Evolutionary conservation across 306 rosid genomes (phyloP), one percentile per base, ranked within the genome.

Genomic region (Glycine tomentella): DNA sequence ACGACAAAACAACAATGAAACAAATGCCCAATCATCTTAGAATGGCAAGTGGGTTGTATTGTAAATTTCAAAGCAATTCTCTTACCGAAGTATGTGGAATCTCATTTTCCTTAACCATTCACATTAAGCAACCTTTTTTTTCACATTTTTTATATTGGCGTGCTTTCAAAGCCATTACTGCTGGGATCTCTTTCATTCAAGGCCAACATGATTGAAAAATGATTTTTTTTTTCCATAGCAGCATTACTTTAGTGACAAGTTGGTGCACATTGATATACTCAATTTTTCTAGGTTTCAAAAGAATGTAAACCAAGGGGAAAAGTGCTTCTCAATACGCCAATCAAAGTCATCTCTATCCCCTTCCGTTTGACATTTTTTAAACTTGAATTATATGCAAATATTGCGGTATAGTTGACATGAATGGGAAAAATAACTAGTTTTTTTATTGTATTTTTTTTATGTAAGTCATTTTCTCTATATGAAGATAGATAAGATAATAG

Each of bases 191-290:
- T 17, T 67, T 59, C 25, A 49, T 71, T 15, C 55, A 70, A 59
- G 45, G 33, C 17, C n/a, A 72, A 52, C 58, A 53, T 63, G 74
- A 36, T 40, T 38, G 36, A 40, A 50, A 72, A 72, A 13, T 62
- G 5, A 72, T 36, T 72, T 62, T 38, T 79, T 20, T 42, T 5
- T 42, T 42, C n/a, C 4, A 34, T 15, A 34, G 7, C n/a, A 16
- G 10, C 69, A 65, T 65, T 31, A 56, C 67, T 34, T 72, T 51
- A 16, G 67, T 7, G 75, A 53, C 75, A 74, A 55, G 69, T 81
- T 74, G 44, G 68, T 66, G 40, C 73, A 12, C 33, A 36, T 58
- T 5, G 78, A 70, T 48, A 49, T 13, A 61, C 9, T 78, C 15
- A 63, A 36, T 70, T 70, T 58, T 67, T 58, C 9, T 44, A 33